phyloP scores from a whole-genome alignment of 139 green algal species.

The Micractinium conductrix region DNA sequence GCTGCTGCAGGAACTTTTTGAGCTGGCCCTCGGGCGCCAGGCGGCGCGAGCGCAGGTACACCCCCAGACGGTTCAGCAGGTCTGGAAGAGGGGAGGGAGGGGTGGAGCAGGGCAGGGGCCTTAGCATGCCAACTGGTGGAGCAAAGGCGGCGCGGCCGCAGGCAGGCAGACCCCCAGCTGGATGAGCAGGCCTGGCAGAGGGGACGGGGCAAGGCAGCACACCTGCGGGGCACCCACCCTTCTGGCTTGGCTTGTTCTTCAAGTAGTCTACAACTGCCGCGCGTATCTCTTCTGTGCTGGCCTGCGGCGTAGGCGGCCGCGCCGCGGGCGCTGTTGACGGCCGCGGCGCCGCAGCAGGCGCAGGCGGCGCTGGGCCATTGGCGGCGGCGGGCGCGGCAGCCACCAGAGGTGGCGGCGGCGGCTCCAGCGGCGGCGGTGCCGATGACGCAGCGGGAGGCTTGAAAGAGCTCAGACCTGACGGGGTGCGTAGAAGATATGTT shows the following conservation, averaged over 20 bases:
- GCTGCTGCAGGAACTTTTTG: slow-evolving; percentile 28
- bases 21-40: slow-evolving; percentile 25
- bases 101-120: neutral
- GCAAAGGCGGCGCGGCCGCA: neutral
- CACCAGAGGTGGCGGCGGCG: neutral
- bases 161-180: neutral
- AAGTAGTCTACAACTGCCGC: neutral
- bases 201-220: neutral
- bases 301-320: no score
- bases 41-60: slow-evolving; percentile 29
- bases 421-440: neutral
- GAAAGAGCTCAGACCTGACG: neutral
- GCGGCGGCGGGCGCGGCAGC: neutral
- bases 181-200: neutral
- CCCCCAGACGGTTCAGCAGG: slow-evolving; percentile 12
- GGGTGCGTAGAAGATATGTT: no score
- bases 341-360: neutral
- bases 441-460: neutral
- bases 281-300: neutral
- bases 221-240: neutral
- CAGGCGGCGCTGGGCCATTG: neutral
- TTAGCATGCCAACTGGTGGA: no score
- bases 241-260: neutral
- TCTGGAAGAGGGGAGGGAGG: neutral
- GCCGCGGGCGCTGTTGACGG: neutral